Evolutionary conservation across 192 early-diverging fungal species (phyloP).

Genomic region (Kickxella alabastrina): DNA sequence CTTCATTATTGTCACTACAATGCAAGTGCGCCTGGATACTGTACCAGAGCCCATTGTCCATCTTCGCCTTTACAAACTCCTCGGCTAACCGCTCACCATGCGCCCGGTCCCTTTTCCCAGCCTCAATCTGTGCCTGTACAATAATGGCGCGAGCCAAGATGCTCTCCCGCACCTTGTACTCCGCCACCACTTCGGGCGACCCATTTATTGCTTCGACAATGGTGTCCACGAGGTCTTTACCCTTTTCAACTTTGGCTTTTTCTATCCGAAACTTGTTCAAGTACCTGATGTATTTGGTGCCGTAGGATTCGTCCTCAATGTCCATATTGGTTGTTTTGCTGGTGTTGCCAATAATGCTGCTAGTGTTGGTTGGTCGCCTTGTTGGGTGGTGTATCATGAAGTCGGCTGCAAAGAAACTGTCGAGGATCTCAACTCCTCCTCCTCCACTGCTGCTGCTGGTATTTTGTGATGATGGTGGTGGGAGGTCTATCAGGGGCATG

Average conservation of each 20-base stretch:
- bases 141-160: conserved; percentile 32
- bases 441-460: neutral
- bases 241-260: conserved; percentile 8
- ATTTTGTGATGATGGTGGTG: too few relatives aligned
- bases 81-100: conserved; percentile 4
- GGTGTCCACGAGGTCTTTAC: neutral
- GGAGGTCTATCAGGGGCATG: too few relatives aligned
- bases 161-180: conserved; percentile 13
- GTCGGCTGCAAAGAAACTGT: conserved; percentile 46
- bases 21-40: conserved; percentile 8
- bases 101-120: neutral
- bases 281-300: conserved; percentile 33
- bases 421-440: conserved; percentile 16
- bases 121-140: conserved; percentile 26
- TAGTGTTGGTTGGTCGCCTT: too few relatives aligned
- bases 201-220: too few relatives aligned
- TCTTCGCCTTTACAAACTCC: conserved; percentile 24
- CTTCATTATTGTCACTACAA: neutral
- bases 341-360: too few relatives aligned
- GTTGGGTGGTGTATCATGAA: conserved; percentile 45
- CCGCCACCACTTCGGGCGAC: too few relatives aligned
- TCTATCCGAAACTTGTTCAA: conserved; percentile 22
- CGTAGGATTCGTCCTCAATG: conserved; percentile 46
- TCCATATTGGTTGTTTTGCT: too few relatives aligned
- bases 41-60: conserved; percentile 8